Evolutionary conservation across 2,329 filamentous ascomycete genomes (phyloP), one percentile per base, ranked within the genome.

Genomic region (Rosellinia necatrix): DNA sequence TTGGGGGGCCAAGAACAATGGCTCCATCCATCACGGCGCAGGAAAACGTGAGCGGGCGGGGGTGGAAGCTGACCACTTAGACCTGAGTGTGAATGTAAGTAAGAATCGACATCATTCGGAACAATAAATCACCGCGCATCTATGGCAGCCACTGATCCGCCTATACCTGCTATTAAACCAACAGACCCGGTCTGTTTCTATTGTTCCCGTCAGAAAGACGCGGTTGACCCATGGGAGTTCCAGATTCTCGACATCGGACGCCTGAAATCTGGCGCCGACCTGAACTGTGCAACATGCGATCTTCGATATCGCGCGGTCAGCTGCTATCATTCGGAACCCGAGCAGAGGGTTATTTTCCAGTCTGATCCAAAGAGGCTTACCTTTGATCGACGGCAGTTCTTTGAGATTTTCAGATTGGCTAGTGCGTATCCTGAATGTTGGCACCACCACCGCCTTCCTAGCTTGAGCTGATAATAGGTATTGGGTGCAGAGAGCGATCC

Each of bases 131-230:
- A 27, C 4, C 2, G 4, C 6, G 9, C 9, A 48, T 40, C 22
- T 4, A 53, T 54, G 51, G 44, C 51, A 22, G 44, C 51, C 10
- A 43, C 15, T 3, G 44, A 54, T 13, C 51, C 44, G 29, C 51
- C 25, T 10, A n/a, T 49, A 25, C 51, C 35, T 3, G 43, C 43
- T 13, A 42, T 54, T 15, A 54, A 54, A 13, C 43, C 51, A n/a
- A 48, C 51, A 42, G 51, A 54, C 17, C 34, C 43, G n/a, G 30
- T 43, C 24, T 49, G 51, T 19, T 54, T 54, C 13, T 54, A 49
- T 19, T 54, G 51, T 38, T 49, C 44, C 13, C 51, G 44, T 9
- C 43, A 8, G 17, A 54, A 54, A 19, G 44, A 54, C 29, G 29
- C 15, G 2, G 24, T 54, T 7, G 37, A 49, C 35, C 51, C 44